A percentile compares a stretch with the other conserved stretches of the same genome.
Evolutionary conservation across 257 asterid genomes (phyloP).

Genomic region (Plectranthus barbatus): DNA sequence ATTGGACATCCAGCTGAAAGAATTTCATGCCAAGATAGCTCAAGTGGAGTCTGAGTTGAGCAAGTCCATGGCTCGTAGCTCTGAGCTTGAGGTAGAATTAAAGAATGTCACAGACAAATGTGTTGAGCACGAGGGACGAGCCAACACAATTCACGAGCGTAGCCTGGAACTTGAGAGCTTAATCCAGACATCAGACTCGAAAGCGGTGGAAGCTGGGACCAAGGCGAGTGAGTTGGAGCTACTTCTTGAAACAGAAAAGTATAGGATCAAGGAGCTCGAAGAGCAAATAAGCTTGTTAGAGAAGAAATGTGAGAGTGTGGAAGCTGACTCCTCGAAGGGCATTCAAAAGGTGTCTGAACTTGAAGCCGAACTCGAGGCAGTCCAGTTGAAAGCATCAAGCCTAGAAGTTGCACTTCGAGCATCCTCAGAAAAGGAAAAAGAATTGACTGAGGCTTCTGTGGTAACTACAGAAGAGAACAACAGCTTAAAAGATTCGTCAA

Average conservation of each 20-base stretch:
- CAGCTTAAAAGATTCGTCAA: constrained; percentile 43
- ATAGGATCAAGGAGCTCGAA: constrained; percentile 79
- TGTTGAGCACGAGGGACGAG: constrained; percentile 64
- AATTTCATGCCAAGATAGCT: constrained; percentile 39
- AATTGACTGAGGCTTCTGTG: constrained; percentile 36
- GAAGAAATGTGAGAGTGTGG: constrained; percentile 39
- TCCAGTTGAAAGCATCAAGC: constrained; percentile 51
- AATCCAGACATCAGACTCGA: constrained; percentile 56
- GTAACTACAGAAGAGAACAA: constrained; percentile 51
- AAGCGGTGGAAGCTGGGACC: constrained; percentile 48
- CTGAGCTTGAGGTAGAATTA: constrained; percentile 66
- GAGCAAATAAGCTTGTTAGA: constrained; percentile 57
- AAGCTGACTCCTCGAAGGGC: constrained; percentile 39
- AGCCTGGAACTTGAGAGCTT: constrained; percentile 73
- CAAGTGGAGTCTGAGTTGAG: constrained; percentile 45
- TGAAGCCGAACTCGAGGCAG: constrained; percentile 51
- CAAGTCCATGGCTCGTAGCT: constrained; percentile 32
- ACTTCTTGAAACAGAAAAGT: constrained; percentile 66
- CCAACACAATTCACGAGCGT: constrained; percentile 47
- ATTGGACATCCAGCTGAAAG: constrained; percentile 41
- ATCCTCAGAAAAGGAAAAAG: constrained; percentile 58
- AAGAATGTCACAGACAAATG: constrained; percentile 42
- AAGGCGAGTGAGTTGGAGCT: constrained; percentile 62
- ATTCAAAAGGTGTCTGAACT: constrained; percentile 52
- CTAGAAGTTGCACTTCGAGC: constrained; percentile 53